A percentile compares a stretch with the other conserved stretches of the same genome.
Evolutionary conservation across 2,329 filamentous ascomycete species (phyloP).

Genomic region (Arthroderma uncinatum): DNA sequence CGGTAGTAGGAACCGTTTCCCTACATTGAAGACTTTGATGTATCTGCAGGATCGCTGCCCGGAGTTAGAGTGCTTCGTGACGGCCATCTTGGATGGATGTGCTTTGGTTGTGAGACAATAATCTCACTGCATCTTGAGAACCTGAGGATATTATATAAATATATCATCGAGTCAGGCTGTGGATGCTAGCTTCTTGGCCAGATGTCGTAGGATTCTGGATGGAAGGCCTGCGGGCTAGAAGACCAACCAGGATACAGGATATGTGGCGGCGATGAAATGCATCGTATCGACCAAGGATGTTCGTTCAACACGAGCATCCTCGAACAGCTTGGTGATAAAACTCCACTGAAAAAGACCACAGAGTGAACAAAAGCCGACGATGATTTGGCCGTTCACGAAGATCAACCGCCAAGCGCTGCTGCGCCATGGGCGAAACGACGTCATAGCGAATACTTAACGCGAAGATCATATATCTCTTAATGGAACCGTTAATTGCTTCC

Average conservation of each 20-base stretch:
- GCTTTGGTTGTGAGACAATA: background rate
- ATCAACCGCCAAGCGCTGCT: conserved; percentile 1
- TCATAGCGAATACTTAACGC: background rate
- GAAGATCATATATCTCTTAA: background rate
- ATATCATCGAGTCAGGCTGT: background rate
- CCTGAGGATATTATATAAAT: background rate
- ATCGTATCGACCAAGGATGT: background rate
- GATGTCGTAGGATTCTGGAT: background rate
- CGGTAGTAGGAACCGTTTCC: conserved; percentile 7
- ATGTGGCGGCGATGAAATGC: background rate
- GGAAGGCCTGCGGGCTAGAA: background rate
- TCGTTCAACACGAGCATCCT: background rate
- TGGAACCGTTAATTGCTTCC: no score
- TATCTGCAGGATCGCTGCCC: background rate
- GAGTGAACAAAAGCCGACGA: background rate
- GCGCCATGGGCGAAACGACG: background rate
- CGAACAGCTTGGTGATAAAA: background rate
- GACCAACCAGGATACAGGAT: background rate
- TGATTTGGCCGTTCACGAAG: background rate
- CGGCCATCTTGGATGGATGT: background rate
- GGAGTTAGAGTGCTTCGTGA: background rate
- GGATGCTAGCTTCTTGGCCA: background rate
- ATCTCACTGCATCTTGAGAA: background rate
- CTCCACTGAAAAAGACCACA: background rate
- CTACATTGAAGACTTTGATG: background rate